Conservation (phyloP, 2,329 filamentous ascomycete genomes). For the Aplosporella prunicola region DNA sequence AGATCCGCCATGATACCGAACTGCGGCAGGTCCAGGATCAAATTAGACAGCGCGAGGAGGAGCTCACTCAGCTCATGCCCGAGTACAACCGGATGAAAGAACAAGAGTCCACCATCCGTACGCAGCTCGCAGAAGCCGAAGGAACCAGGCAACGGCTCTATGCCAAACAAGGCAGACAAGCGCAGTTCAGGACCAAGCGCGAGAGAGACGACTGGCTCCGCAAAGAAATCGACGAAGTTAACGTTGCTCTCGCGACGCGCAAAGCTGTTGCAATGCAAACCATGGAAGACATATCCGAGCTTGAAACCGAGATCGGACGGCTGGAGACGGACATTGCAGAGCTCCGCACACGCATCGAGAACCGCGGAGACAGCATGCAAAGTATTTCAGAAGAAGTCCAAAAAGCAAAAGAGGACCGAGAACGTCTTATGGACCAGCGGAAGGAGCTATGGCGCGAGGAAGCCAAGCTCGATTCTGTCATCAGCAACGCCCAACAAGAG, state of each 20-base stretch:
- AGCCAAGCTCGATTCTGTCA: constrained; percentile 70
- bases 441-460: constrained; percentile 84
- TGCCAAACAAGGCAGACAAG: constrained; percentile 82
- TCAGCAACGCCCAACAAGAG: constrained; percentile 66
- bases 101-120: constrained; percentile 60
- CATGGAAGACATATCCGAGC: constrained; percentile 66
- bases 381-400: constrained; percentile 65
- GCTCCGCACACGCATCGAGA: constrained; percentile 64
- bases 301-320: constrained; percentile 60
- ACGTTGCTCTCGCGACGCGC: constrained; percentile 64
- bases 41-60: constrained; percentile 65
- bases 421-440: constrained; percentile 74
- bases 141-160: constrained; percentile 69
- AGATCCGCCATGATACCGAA: constrained; percentile 60
- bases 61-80: constrained; percentile 67
- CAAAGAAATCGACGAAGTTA: constrained; percentile 70
- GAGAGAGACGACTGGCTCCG: constrained; percentile 80
- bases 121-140: constrained; percentile 67
- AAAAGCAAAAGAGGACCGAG: constrained; percentile 65
- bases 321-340: constrained; percentile 64
- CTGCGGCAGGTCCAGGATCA: constrained; percentile 62
- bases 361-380: constrained; percentile 65
- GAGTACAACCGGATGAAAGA: constrained; percentile 64
- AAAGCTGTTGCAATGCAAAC: constrained; percentile 79
- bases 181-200: constrained; percentile 76